Evolutionary conservation across 2,329 filamentous ascomycete genomes (phyloP).

Genomic region (Myriosclerotinia scirpicola): DNA sequence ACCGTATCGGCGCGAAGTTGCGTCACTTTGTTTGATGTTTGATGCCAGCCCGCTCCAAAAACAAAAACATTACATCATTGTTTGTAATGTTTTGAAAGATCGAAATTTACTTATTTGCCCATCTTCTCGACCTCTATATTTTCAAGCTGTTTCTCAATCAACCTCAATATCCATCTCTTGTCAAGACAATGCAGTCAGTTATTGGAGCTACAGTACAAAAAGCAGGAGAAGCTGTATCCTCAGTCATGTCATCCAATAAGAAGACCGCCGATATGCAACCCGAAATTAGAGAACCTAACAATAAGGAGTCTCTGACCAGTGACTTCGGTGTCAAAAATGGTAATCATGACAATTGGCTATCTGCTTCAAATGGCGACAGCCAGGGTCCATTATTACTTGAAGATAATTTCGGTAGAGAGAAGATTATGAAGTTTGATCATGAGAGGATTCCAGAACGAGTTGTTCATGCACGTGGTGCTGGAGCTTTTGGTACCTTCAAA

Average conservation of each 20-base stretch:
- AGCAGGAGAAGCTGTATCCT: slow-evolving; percentile 32
- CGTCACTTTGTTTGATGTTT: not conserved
- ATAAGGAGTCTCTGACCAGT: slow-evolving; percentile 64
- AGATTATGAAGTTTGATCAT: slow-evolving; percentile 75
- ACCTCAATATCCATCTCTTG: not conserved
- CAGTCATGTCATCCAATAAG: slow-evolving; percentile 34
- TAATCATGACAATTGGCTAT: slow-evolving; percentile 78
- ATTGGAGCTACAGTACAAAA: slow-evolving; percentile 27
- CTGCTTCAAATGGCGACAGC: slow-evolving; percentile 59
- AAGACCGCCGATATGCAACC: slow-evolving; percentile 35
- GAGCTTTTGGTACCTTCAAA: slow-evolving; percentile 66
- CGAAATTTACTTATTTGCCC: not conserved
- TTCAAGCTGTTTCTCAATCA: not conserved
- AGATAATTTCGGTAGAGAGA: slow-evolving; percentile 71
- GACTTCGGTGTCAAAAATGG: slow-evolving; percentile 74
- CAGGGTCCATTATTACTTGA: slow-evolving; percentile 70
- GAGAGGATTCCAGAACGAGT: slow-evolving; percentile 66
- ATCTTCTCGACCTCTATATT: not conserved
- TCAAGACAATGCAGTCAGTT: slow-evolving; percentile 20
- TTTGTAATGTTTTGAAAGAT: slow-evolving; percentile 1
- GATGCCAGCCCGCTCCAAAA: not conserved
- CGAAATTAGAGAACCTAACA: slow-evolving; percentile 57
- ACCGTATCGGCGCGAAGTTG: not conserved
- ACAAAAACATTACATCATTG: not conserved
- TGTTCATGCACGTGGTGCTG: slow-evolving; percentile 64